A percentile compares a stretch with the other conserved stretches of the same genome.
Conservation (phyloP, 139 green algal species). For the Tetradesmus lagerheimii region DNA sequence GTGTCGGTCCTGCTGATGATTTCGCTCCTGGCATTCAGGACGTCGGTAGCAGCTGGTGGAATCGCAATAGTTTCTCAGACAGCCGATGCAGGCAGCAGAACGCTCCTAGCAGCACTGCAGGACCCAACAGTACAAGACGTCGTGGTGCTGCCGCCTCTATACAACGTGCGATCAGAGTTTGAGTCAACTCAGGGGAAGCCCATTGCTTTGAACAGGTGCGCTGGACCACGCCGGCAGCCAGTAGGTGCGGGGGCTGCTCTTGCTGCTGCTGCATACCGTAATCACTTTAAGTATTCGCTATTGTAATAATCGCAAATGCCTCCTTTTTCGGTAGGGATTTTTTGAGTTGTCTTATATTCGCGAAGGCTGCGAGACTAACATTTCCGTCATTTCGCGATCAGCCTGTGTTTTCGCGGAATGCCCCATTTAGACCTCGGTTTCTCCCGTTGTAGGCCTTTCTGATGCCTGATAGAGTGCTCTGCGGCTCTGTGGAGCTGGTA, state of each 20-base stretch:
- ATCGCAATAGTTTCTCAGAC: not conserved
- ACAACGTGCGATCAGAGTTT: not conserved
- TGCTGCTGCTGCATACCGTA: not conserved
- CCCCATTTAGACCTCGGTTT: too few relatives aligned
- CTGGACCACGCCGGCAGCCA: not conserved
- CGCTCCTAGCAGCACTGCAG: not conserved
- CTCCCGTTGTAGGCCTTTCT: too few relatives aligned
- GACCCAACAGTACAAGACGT: not conserved
- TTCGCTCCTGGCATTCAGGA: not conserved
- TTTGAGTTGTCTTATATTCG: too few relatives aligned
- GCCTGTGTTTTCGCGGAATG: too few relatives aligned
- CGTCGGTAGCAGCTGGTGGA: not conserved
- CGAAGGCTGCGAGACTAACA: too few relatives aligned
- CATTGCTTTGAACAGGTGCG: not conserved
- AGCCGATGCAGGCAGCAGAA: not conserved
- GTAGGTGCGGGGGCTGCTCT: not conserved
- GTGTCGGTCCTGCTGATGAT: not conserved
- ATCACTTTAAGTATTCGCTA: too few relatives aligned
- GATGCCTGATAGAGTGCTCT: too few relatives aligned
- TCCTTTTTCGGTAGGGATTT: too few relatives aligned
- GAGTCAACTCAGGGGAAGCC: not conserved
- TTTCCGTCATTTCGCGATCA: too few relatives aligned
- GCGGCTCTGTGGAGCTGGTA: too few relatives aligned
- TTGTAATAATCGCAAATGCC: too few relatives aligned
- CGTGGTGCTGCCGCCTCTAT: not conserved